phyloP scores from a whole-genome alignment of 495 filamentous ascomycete genomes.

The Penicillium paxilli region DNA sequence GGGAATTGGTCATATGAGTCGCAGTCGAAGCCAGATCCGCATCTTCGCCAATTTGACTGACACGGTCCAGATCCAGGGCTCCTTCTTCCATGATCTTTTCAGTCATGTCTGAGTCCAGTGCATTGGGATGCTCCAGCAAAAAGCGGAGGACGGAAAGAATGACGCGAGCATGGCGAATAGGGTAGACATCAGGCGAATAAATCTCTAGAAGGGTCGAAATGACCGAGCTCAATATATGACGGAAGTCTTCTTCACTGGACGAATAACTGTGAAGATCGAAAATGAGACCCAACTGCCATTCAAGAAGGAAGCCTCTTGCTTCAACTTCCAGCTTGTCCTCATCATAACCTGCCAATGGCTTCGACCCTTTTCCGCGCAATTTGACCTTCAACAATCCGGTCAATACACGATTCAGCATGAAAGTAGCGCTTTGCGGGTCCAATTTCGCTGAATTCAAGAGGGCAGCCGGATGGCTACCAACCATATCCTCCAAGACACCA shows the following conservation, averaged over 20 bases:
- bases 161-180: constrained; percentile 48
- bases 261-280: constrained; percentile 30
- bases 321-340: constrained; percentile 30
- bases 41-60: constrained; percentile 50
- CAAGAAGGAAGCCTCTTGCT: constrained; percentile 51
- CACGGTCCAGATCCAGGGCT: constrained; percentile 26
- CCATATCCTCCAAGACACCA: constrained; percentile 38
- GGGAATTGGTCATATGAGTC: constrained; percentile 58
- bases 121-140: constrained; percentile 35
- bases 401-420: constrained; percentile 50
- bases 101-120: constrained; percentile 28
- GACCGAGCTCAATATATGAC: constrained; percentile 27
- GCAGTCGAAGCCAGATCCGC: constrained; percentile 50
- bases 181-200: constrained; percentile 37
- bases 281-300: constrained; percentile 54
- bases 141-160: constrained; percentile 44
- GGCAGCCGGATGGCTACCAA: constrained; percentile 25
- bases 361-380: constrained; percentile 31
- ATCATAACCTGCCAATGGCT: constrained; percentile 40
- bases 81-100: constrained; percentile 38
- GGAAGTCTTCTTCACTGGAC: constrained; percentile 33
- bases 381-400: constrained; percentile 46
- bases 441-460: constrained; percentile 26
- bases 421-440: constrained; percentile 38
- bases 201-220: constrained; percentile 39